Evolutionary conservation across 2,329 filamentous ascomycete genomes (phyloP), one percentile per base, ranked within the genome.

Genomic region (Colletotrichum tanaceti): DNA sequence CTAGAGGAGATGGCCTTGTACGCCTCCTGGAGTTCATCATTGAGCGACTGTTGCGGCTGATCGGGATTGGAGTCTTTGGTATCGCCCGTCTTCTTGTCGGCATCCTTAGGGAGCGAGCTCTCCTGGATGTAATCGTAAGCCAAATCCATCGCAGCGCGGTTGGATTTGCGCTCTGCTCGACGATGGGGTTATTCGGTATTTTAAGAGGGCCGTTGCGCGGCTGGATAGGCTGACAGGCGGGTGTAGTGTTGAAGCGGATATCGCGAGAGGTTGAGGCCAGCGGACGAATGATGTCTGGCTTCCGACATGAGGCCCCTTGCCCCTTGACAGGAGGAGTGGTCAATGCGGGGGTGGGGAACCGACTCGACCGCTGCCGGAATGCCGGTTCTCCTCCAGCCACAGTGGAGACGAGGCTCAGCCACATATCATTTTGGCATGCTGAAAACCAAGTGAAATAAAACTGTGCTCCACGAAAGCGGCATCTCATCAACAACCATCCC

Each of bases 121-220:
- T 97, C 93, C 78, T 93, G 90, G 75, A 98, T 97, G 80, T 97
- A 94, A 77, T 99, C 96, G 86, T 98, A 99, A 52, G 94, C 94
- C 76, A 97, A 86, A 87, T 99, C 96, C 96, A 99, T 98, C 72
- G 72, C 66, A 46, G 61, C 43, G 50, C 50, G 59, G 38, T 13
- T 6, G 20, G 41, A 44, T 58, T 43, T 55, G 44, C 65, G 54
- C 62, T 59, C 16, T 38, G 57, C 18, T 39, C 18, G 43, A 55
- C 43, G 24, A 18, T 43, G 50, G 18, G 46, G 18, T 57, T 59
- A 22, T 49, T 5, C 49, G 13, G 62, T 35, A 20, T 43, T 11
- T 61, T 55, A 14, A 38, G 20, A 55, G 59, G 43, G 49, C 41
- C 55, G 28, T 43, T 49, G 54, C 62, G 57, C 57, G 66, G 71